Evolutionary conservation across 441 rosid species (phyloP), one percentile per base, ranked within the genome.

Genomic region (Erodium moschatum): DNA sequence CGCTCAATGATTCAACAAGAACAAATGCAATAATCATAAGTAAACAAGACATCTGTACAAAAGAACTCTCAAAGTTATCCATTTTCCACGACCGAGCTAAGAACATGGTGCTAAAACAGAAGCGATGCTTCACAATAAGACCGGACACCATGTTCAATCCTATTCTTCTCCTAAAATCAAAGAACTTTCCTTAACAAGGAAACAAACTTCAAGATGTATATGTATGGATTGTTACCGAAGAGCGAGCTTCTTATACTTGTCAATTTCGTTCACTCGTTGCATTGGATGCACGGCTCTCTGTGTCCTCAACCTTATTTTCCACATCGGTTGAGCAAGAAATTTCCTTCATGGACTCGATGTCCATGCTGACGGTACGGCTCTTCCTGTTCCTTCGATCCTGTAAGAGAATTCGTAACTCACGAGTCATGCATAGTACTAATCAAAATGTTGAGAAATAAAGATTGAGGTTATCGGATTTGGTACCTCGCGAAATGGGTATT

Each of bases 311-410:
- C 64, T 73, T 78, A 75, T 54, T 74, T 76, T 82, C 85, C 18
- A 62, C 38, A 0, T 70, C 83, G 0, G 58, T 77, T 70, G 95
- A 89, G 75, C 89, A 97, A 0, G 96, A 89, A 65, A 77, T 87
- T 20, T 91, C 96, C 77, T 72, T 85, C 46, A 82, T 88, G 31
- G 85, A 85, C 8, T 87, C 91, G 15, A 85, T 77, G 68, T 92
- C 98, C 84, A 84, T 77, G 80, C 91, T 87, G 38, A 77, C 82
- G 1, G 90, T 84, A 20, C 84, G 88, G 10, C 78, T 76, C 79
- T 86, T 79, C 64, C 87, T 67, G 61, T 84, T 89, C 73, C 98
- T 85, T 20, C 96, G 83, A 60, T 90, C 92, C 98, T 93, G 86
- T 72, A 73, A 78, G 50, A 65, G 19, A 69, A 6, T 54, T 18